Base-by-base conservation (phyloP, 768 basidiomycete species). In the Termitomyces sp. region DNA sequence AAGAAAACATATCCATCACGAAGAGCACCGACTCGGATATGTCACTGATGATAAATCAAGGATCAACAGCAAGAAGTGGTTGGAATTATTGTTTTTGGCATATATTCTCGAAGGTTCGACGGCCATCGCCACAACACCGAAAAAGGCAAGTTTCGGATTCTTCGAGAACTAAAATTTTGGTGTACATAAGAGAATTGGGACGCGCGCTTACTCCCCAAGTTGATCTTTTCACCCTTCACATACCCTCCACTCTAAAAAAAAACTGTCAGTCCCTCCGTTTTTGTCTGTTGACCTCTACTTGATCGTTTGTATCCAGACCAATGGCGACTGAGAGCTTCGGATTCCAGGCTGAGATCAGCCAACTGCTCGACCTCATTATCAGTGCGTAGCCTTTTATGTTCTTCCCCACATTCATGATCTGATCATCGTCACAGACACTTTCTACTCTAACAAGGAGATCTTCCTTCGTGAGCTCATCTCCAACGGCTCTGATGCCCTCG, bases 391-490 rank as follows among this genome's bases (percentile, higher is more conserved):
- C 63, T 42, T 52, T 63, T 60, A n/a, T 38, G 20, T 57, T 25
- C 11, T 32, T 7, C 2, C 29, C 11, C 37, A n/a, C 43, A 37
- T 32, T 17, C 50, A 47, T 38, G 54, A 61, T 60, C 57, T 67
- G 55, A 69, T 42, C 25, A 53, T 53, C 38, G 7, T 57, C 10
- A n/a, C 66, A 93, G 92, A 98, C 84, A 98, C 96, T 65, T 98
- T 98, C 88, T 99, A 98, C 88, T 97, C 95, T 64, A 98, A 99
- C 89, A 99, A 99, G 85, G 96, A 98, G 81, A 98, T 99, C 77
- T 98, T 98, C 87, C 89, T 99, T 69, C 92, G 97, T 75, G 97
- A 98, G 79, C 65, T 98, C 68, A 98, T 96, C 79, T 98, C 96
- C 66, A 98, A 98, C 81, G 80, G 82, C 66, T 98, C 97, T 62